Conservation (phyloP, 208 protist species). For the Leishmania guyanensis region DNA sequence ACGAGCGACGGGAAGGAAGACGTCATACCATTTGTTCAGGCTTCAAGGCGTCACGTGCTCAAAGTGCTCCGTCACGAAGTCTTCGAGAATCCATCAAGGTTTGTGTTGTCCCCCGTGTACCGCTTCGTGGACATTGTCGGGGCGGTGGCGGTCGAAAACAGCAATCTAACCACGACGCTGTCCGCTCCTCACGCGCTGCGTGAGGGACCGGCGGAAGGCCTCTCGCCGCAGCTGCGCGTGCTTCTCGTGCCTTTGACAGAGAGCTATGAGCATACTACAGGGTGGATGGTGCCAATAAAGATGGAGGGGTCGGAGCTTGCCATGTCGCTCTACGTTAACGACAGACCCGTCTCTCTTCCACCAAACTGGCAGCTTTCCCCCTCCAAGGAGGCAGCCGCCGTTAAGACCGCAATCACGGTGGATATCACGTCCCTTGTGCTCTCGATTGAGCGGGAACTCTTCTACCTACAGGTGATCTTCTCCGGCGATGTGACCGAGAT, state of each 20-base stretch:
- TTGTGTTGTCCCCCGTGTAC: conserved; percentile 75
- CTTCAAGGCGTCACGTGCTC: conserved; percentile 44
- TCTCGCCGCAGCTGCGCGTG: conserved; percentile 53
- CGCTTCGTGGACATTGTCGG: conserved; percentile 75
- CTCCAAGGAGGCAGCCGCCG: conserved; percentile 55
- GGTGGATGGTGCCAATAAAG: conserved; percentile 75
- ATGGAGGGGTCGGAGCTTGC: conserved; percentile 47
- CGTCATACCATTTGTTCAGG: conserved; percentile 34
- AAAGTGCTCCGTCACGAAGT: conserved; percentile 68
- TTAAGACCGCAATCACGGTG: conserved; percentile 55
- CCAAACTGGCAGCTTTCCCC: conserved; percentile 62
- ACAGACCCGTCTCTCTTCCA: conserved; percentile 36
- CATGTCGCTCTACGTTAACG: conserved; percentile 82
- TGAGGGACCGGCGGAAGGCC: conserved; percentile 44
- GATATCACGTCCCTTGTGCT: conserved; percentile 72
- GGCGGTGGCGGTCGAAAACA: conserved; percentile 66
- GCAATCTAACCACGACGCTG: conserved; percentile 54
- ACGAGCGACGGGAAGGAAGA: neutral
- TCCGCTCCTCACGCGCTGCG: conserved; percentile 48
- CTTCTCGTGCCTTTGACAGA: conserved; percentile 69
- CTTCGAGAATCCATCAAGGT: conserved; percentile 57
- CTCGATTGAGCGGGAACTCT: conserved; percentile 28
- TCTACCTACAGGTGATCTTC: conserved; percentile 63
- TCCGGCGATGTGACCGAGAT: conserved; percentile 45
- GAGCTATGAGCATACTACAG: conserved; percentile 53